These are phyloP conservation scores for Sarocladiaceae sp. DNA, from an alignment of 2,329 filamentous ascomycete genomes.

Conservation along the genomic window DNA sequence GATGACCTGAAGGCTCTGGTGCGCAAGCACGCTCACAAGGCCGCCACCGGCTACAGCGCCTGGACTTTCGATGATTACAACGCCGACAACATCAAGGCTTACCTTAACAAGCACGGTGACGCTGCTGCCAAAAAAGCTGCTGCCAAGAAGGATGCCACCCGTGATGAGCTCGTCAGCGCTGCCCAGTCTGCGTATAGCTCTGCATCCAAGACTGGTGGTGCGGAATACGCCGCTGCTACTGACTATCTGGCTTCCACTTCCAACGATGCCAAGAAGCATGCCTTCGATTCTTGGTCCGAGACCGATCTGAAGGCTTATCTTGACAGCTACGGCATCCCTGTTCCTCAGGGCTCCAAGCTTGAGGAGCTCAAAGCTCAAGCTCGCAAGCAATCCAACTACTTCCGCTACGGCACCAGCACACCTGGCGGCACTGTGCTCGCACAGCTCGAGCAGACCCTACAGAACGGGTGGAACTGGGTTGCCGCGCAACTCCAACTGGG, in stretches of 20 bases:
- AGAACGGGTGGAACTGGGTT: constrained; percentile 46
- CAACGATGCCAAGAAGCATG: constrained; percentile 54
- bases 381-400: constrained; percentile 68
- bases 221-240: constrained; percentile 60
- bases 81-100: constrained; percentile 59
- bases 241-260: constrained; percentile 64
- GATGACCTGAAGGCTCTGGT: constrained; percentile 70
- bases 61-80: constrained; percentile 80
- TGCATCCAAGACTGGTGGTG: constrained; percentile 52
- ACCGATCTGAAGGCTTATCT: constrained; percentile 72
- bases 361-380: constrained; percentile 67
- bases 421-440: constrained; percentile 61
- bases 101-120: constrained; percentile 46
- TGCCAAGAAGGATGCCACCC: constrained; percentile 57
- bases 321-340: constrained; percentile 66
- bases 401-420: constrained; percentile 65
- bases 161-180: constrained; percentile 65
- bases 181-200: constrained; percentile 55
- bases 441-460: constrained; percentile 48
- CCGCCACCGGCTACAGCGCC: constrained; percentile 57
- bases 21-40: constrained; percentile 67
- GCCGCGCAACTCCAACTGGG: constrained; percentile 41
- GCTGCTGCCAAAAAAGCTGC: constrained; percentile 51
- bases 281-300: constrained; percentile 69
- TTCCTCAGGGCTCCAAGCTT: constrained; percentile 60